Percentiles rank a stretch among this genome's conserved stretches.
Evolutionary conservation across 1,139 yeast genomes (phyloP).

Genomic region (Geotrichum fermentans): DNA sequence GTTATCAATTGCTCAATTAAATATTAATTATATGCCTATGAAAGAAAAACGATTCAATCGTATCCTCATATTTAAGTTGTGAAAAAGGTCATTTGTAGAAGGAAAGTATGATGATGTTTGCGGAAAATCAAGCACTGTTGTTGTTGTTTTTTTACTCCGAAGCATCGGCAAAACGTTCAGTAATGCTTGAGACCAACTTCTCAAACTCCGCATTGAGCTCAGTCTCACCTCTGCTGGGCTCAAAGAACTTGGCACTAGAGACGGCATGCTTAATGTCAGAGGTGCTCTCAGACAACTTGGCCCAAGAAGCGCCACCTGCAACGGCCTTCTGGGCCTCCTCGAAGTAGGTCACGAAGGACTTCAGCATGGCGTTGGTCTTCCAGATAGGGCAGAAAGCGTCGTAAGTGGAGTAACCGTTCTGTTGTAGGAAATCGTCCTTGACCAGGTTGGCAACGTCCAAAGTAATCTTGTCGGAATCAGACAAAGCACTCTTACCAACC

Average conservation of each 20-base stretch:
- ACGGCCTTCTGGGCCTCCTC: conserved; percentile 98
- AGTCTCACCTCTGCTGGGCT: conserved; percentile 85
- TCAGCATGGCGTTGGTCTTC: conserved; percentile 98
- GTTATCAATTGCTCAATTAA: neutral
- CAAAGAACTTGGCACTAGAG: conserved; percentile 90
- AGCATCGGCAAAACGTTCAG: conserved; percentile 93
- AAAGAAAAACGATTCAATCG: neutral
- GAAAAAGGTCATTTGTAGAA: neutral
- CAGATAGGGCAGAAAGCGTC: conserved; percentile 99
- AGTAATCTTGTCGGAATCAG: conserved; percentile 94
- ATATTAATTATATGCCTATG: neutral
- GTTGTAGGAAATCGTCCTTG: conserved; percentile 97
- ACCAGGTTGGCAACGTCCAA: conserved; percentile 86
- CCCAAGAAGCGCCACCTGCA: conserved; percentile 91
- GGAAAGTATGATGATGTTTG: neutral
- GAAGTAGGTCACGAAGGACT: conserved; percentile 80
- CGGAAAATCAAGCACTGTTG: no score
- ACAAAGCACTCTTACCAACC: conserved; percentile 96
- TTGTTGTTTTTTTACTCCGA: conserved; percentile 55
- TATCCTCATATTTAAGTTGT: neutral
- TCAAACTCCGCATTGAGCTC: conserved; percentile 73
- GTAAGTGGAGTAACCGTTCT: conserved; percentile 95
- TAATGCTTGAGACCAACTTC: conserved; percentile 64
- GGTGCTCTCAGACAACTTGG: conserved; percentile 82
- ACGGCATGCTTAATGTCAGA: conserved; percentile 88